Evolutionary conservation across 768 basidiomycete genomes (phyloP).

Genomic region (Pleurotus ostreatus): DNA sequence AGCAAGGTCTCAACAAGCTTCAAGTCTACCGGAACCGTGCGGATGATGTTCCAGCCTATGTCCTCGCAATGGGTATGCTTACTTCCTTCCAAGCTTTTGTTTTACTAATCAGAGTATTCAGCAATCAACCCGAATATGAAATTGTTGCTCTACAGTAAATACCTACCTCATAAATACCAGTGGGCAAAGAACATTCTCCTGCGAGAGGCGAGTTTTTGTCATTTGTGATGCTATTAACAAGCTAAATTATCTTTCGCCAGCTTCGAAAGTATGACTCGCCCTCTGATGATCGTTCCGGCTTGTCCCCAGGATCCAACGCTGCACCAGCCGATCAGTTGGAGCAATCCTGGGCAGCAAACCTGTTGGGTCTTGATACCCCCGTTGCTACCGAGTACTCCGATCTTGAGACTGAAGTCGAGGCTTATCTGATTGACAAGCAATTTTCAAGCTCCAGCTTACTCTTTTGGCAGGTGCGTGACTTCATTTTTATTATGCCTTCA

Average conservation of each 20-base stretch:
- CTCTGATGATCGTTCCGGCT: too few relatives aligned
- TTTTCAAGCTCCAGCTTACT: slow-evolving; percentile 5
- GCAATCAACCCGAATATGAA: slow-evolving; percentile 8
- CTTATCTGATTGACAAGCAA: slow-evolving; percentile 14
- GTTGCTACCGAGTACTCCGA: not conserved
- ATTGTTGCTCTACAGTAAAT: not conserved
- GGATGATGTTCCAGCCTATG: slow-evolving; percentile 19
- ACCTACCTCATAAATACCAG: too few relatives aligned
- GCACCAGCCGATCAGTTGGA: too few relatives aligned
- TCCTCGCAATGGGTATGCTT: slow-evolving; percentile 19
- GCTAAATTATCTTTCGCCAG: too few relatives aligned
- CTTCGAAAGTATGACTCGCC: too few relatives aligned
- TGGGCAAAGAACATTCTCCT: too few relatives aligned
- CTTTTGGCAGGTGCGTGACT: slow-evolving; percentile 19
- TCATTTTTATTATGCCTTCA: too few relatives aligned
- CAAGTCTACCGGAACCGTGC: slow-evolving; percentile 16
- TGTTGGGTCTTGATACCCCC: too few relatives aligned
- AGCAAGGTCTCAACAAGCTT: slow-evolving; percentile 26
- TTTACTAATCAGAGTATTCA: not conserved
- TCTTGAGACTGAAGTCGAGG: slow-evolving; percentile 15
- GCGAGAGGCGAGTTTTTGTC: too few relatives aligned
- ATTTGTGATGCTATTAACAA: too few relatives aligned
- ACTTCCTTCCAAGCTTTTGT: not conserved
- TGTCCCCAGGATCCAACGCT: too few relatives aligned
- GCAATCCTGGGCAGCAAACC: too few relatives aligned